phyloP scores from a whole-genome alignment of 805 yeast genomes.

The Cyberlindnera subsufficiens region DNA sequence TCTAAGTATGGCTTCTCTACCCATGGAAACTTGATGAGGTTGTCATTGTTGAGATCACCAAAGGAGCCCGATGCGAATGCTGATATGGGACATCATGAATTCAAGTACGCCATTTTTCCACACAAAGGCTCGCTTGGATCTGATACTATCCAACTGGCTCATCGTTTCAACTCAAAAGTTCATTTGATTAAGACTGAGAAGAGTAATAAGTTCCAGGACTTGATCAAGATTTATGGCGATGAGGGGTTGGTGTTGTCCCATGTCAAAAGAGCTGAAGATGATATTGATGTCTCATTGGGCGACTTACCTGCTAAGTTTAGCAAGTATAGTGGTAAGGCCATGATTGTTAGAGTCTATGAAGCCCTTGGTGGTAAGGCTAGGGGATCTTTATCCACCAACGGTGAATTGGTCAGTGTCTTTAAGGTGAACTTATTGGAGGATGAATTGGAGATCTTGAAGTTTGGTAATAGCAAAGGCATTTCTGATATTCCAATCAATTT shows the following conservation, averaged over 20 bases:
- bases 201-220: slow-evolving; percentile 19
- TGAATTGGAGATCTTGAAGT: slow-evolving; percentile 25
- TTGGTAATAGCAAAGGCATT: background rate
- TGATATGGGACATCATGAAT: slow-evolving; percentile 83
- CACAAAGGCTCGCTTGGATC: slow-evolving; percentile 63
- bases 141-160: slow-evolving; percentile 67
- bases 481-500: slow-evolving; percentile 32
- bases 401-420: slow-evolving; percentile 20
- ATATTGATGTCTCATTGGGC: slow-evolving; percentile 43
- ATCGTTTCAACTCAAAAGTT: slow-evolving; percentile 64
- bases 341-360: slow-evolving; percentile 78
- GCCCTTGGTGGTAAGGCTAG: slow-evolving; percentile 73
- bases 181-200: slow-evolving; percentile 11
- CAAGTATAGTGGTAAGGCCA: slow-evolving; percentile 42
- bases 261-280: slow-evolving; percentile 86
- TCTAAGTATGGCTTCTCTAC: slow-evolving; percentile 89
- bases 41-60: slow-evolving; percentile 83
- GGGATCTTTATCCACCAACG: slow-evolving; percentile 44
- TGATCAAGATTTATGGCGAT: slow-evolving; percentile 40
- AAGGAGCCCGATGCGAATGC: slow-evolving; percentile 94
- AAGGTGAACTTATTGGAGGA: slow-evolving; percentile 37
- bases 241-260: slow-evolving; percentile 60
- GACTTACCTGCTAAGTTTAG: slow-evolving; percentile 36
- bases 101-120: slow-evolving; percentile 81
- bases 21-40: slow-evolving; percentile 87